Evolutionary conservation across 2,329 filamentous ascomycete species (phyloP), one percentile per base, ranked within the genome.

Genomic region (Geosmithia putterillii): DNA sequence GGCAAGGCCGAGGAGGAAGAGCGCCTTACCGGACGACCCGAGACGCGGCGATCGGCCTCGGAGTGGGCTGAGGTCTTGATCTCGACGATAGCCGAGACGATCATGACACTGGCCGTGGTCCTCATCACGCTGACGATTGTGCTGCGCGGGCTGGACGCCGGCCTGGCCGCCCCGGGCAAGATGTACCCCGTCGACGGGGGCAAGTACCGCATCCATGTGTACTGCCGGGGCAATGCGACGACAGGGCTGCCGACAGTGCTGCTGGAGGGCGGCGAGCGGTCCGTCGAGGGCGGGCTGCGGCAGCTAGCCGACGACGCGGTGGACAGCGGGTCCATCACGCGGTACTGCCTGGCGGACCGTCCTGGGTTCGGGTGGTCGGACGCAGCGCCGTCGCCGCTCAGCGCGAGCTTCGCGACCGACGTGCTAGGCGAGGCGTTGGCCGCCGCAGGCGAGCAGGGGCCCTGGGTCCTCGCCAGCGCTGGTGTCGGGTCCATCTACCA

Each of bases 301-400:
- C 74, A 81, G 43, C 86, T 94, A 65, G 85, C 87, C 10, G 78
- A 88, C 46, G 71, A 79, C 44, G 80, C 84, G 1, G 69, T 88
- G 50, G 70, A 78, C 49, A 92, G 92, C 53, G 86, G 86, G 35
- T 85, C 83, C 39, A 92, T 98, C 52, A 69, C 71, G 44, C 80
- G 90, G 46, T 96, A 94, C 66, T 98, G 92, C 70, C 95, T 95
- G 62, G 89, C 86, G 58, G 92, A 98, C 58, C 83, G 92, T 19
- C 92, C 92, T 1, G 92, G 92, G 2, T 75, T 90, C 44, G 90
- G 76, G 7, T 95, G 87, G 71, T 79, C 75, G 40, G 92, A 98
- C 62, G 90, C 92, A 44, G 88, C 90, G 0, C 92, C 92, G 2
- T 95, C 89, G 6, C 92, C 92, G 0, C 81, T 95, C 53, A 94